Percentiles rank a stretch among this genome's conserved stretches.
These are phyloP conservation scores for Suillus paluster DNA, from an alignment of 768 basidiomycete genomes.

Conservation along the genomic window DNA sequence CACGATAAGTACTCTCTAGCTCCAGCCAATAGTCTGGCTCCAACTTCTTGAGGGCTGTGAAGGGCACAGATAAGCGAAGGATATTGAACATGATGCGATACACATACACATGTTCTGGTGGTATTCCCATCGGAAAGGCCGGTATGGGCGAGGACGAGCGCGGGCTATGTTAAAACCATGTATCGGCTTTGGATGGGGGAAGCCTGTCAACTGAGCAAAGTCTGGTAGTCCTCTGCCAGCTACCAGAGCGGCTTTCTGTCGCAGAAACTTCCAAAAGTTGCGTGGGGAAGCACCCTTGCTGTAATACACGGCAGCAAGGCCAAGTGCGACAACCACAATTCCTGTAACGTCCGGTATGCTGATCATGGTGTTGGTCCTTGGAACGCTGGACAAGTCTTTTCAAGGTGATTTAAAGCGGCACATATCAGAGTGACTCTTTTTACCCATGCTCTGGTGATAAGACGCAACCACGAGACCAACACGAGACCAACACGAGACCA, in stretches of 20 bases:
- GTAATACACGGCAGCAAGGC: constrained; percentile 8
- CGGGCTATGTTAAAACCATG: constrained; percentile 46
- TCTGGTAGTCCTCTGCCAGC: constrained; percentile 29
- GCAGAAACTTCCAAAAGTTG: background rate
- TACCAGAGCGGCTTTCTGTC: constrained; percentile 3
- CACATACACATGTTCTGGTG: constrained; percentile 57
- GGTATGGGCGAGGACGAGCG: constrained; percentile 54
- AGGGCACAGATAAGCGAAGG: background rate
- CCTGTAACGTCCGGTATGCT: constrained; percentile 6
- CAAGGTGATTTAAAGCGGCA: background rate
- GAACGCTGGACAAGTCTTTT: background rate
- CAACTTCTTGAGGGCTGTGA: constrained; percentile 47
- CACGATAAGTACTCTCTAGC: constrained; percentile 53
- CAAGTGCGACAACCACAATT: constrained; percentile 10
- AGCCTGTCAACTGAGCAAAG: constrained; percentile 48
- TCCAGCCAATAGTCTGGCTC: constrained; percentile 64
- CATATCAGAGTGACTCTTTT: background rate
- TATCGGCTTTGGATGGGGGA: constrained; percentile 47
- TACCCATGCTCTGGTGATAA: background rate
- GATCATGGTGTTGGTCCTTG: constrained; percentile 19
- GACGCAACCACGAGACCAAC: background rate
- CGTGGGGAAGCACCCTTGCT: background rate
- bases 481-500: too few species aligned
- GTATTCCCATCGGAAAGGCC: constrained; percentile 60
- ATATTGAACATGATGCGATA: background rate